Conservation (phyloP, 148 eudicot genomes). For the Chenopodium quinoa region DNA sequence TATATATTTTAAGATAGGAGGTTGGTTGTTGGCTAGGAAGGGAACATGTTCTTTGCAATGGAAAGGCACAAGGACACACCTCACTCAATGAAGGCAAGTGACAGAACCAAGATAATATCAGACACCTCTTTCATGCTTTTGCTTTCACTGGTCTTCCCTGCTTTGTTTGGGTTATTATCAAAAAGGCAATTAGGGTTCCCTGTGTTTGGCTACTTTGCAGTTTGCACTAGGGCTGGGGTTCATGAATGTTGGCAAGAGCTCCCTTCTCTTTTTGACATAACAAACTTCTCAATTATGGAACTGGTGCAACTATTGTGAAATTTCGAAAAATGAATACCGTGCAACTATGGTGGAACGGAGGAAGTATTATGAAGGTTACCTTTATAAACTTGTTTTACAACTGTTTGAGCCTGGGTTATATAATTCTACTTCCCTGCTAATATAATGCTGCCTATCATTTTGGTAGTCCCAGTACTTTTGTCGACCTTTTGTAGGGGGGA, state of each 20-base stretch:
- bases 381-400: not conserved
- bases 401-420: not conserved
- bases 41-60: too few species aligned
- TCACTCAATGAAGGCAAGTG: not conserved
- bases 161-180: not conserved
- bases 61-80: not conserved
- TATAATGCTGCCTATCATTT: not conserved
- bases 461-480: not conserved
- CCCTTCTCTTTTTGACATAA: too few species aligned
- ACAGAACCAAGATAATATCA: not conserved
- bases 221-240: too few species aligned
- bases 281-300: too few species aligned
- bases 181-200: not conserved
- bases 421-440: not conserved
- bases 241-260: too few species aligned
- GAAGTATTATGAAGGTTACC: not conserved
- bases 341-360: too few species aligned
- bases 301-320: too few species aligned
- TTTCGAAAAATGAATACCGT: too few species aligned
- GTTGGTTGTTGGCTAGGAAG: too few species aligned
- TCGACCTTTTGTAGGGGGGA: not conserved
- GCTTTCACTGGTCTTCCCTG: not conserved
- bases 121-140: not conserved
- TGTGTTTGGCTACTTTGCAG: not conserved
- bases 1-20: too few species aligned